Evolutionary conservation across 192 early-diverging fungal species (phyloP), one percentile per base, ranked within the genome.

Genomic region (Rhizophlyctis rosea): DNA sequence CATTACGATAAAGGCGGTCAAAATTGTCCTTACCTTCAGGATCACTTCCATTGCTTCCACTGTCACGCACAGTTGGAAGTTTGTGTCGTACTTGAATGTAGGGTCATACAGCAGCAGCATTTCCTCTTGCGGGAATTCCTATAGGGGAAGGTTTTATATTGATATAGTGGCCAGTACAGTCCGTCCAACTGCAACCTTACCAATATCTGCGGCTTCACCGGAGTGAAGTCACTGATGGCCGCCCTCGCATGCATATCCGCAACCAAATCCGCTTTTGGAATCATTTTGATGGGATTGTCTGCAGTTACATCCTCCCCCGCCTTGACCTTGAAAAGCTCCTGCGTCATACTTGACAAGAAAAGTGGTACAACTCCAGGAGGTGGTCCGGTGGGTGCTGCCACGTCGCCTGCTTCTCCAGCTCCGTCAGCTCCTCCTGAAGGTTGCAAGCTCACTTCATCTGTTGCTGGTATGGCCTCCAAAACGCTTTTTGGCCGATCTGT

Each of bases 101-200:
- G 71, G 50, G 59, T 86, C 84, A 25, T 66, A 77, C 36, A 72
- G 76, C 30, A 86, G 16, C 53, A 86, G 60, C n/a, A 86, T 23
- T 53, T 85, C 82, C 16, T 86, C 84, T 9, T 57, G 57, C 5
- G 83, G 80, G 65, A 77, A 85, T 11, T 76, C 70, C 82, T 85
- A 67, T 65, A 1, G 0, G 54, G 9, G 1, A 31, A 32, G 29
- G 7, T 16, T 2, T 34, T 11, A 47, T 16, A 23, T 23, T 29
- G n/a, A 27, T 44, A 7, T 44, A 7, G 39, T 44, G 7, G 9
- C 39, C 39, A 7, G 7, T 44, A 7, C 39, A 13, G 7, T 44
- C 39, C 39, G 39, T 7, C 39, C 18, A 13, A 18, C 7, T 18
- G 21, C 3, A 25, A 39, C 50, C 68, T 14, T 24, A 78, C 82